These are phyloP conservation scores for Trichomonas vaginalis DNA, from an alignment of 208 protist species.

Conservation along the genomic window DNA sequence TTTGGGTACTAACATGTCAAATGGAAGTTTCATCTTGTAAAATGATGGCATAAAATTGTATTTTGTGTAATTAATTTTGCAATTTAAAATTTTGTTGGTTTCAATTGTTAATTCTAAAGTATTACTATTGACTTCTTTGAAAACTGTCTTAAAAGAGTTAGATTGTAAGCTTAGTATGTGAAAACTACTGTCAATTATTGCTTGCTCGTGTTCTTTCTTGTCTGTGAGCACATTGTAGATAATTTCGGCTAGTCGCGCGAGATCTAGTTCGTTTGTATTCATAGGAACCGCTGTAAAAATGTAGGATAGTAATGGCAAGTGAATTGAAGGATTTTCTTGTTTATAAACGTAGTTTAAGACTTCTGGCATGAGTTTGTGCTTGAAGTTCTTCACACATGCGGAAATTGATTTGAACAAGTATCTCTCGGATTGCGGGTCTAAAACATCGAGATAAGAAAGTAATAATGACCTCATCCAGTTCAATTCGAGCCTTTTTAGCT, in stretches of 20 bases:
- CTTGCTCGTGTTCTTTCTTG: not conserved
- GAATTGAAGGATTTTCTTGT: not conserved
- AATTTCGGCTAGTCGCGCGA: not conserved
- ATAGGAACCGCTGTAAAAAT: not conserved
- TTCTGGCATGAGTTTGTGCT: not conserved
- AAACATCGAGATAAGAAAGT: not conserved
- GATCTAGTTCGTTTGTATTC: not conserved
- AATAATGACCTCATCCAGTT: not conserved
- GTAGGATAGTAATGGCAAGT: not conserved
- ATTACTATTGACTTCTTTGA: not conserved
- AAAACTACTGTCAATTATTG: not conserved
- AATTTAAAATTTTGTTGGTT: not conserved
- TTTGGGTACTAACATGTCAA: not conserved
- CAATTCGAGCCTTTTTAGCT: not conserved
- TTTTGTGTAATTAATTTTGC: not conserved
- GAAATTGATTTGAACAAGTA: not conserved
- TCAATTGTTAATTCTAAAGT: not conserved
- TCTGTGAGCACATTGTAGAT: not conserved
- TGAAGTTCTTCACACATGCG: not conserved
- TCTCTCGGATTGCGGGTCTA: not conserved
- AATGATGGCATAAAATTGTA: not conserved
- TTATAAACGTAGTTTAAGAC: not conserved
- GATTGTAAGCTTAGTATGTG: not conserved
- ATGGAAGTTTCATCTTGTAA: not conserved
- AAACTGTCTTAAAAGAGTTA: not conserved